Evolutionary conservation across 2,329 filamentous ascomycete genomes (phyloP), one percentile per base, ranked within the genome.

Genomic region (Talaromyces islandicus): DNA sequence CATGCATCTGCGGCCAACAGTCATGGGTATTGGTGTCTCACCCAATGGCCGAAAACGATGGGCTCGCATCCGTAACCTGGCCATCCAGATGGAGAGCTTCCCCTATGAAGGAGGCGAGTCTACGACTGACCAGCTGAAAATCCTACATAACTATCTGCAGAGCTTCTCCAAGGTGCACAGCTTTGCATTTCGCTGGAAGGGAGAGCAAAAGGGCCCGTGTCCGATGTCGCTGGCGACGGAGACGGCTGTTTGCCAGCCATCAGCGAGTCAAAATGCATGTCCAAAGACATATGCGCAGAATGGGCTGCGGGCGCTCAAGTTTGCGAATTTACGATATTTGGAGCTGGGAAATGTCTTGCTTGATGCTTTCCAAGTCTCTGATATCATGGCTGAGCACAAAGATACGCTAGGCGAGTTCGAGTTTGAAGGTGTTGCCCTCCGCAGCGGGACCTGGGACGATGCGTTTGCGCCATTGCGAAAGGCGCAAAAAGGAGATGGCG

Each of bases 131-230:
- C 89, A 90, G 71, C 82, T 87, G 58, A 91, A 91, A 75, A 85
- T 94, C 68, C 83, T 96, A 1, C 88, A 94, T 67, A 87, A 90
- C 66, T 96, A 92, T 71, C 81, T 96, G 64, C 85, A 88, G 59
- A 81, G 79, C 64, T 90, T 95, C 70, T 78, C 81, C 5, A 80
- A 76, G 32, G 79, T 94, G 1, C 87, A 88, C 64, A 87, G 87
- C 71, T 81, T 96, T 60, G 82, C 83, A 60, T 95, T 96, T 74
- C 83, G 85, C 60, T 96, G 92, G 91, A 79, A 87, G 63, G 88
- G 89, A 43, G 77, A 77, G 51, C 19, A 27, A 11, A 87, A 86
- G 70, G 90, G 91, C 0, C 89, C 88, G 1, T 90, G 88, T 59
- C 91, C 91, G 1, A 73, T 94, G 21, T 85, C 87, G 0, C 79